phyloP scores from a whole-genome alignment of 306 rosid species.

The Delonix regia region DNA sequence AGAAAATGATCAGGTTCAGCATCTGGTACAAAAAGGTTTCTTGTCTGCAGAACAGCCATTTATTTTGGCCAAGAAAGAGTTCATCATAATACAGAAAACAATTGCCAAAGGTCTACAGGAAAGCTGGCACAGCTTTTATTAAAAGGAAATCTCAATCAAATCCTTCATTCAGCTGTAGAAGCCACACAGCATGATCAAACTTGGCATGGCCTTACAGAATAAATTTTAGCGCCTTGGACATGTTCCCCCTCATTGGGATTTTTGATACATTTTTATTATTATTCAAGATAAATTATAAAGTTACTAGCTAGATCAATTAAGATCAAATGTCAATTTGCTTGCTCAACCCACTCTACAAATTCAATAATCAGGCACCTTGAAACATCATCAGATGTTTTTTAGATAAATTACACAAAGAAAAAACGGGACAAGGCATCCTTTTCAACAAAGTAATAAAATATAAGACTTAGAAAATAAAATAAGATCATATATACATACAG shows the following conservation, averaged over 20 bases:
- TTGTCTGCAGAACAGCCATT: slow-evolving; percentile 57
- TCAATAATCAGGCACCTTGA: slow-evolving; percentile 1
- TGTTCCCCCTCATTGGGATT: neutral
- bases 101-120: neutral
- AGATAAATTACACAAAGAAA: neutral
- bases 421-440: neutral
- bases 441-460: slow-evolving; percentile 5
- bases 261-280: neutral
- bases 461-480: neutral
- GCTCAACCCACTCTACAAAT: slow-evolving; percentile 7
- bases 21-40: slow-evolving; percentile 77
- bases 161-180: neutral
- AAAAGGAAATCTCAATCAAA: neutral
- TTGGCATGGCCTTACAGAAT: neutral
- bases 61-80: slow-evolving; percentile 6
- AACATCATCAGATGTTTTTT: neutral
- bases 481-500: neutral
- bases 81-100: slow-evolving; percentile 19
- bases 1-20: slow-evolving; percentile 77
- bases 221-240: neutral
- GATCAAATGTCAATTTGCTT: neutral
- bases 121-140: neutral
- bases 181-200: neutral
- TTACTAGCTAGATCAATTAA: neutral
- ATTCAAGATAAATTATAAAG: neutral